Evolutionary conservation across 176 grass and related monocot species (phyloP).

Genomic region (Oryza officinalis): DNA sequence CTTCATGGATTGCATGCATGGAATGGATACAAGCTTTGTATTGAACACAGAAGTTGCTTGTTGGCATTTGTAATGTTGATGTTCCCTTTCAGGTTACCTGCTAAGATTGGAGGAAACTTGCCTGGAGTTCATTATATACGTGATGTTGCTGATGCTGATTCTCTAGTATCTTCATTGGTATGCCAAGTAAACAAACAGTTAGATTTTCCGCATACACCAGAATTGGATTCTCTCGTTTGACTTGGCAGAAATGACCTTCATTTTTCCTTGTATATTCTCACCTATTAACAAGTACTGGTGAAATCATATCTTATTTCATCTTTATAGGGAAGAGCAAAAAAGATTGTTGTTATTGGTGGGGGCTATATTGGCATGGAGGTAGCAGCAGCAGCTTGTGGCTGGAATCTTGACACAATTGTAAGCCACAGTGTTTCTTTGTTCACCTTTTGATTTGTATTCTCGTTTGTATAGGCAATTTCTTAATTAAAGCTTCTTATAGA

Average conservation of each 20-base stretch:
- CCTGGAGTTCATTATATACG: constrained; percentile 90
- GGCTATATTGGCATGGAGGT: constrained; percentile 99
- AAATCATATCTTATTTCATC: constrained; percentile 22
- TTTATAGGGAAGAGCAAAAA: constrained; percentile 74
- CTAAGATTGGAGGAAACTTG: constrained; percentile 79
- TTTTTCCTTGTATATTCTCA: background rate
- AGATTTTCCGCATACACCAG: background rate
- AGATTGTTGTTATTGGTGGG: constrained; percentile 83
- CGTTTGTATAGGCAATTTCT: background rate
- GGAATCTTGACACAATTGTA: constrained; percentile 97
- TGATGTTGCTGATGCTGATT: constrained; percentile 87
- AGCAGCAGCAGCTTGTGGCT: constrained; percentile 77
- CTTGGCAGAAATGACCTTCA: background rate
- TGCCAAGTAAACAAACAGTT: background rate
- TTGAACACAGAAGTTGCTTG: constrained; percentile 6
- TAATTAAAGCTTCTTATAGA: constrained; percentile 42
- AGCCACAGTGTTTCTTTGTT: constrained; percentile 34
- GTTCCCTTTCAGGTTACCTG: constrained; percentile 66
- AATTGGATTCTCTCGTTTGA: background rate
- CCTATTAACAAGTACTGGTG: constrained; percentile 12
- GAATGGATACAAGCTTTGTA: constrained; percentile 12
- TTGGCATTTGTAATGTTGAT: constrained; percentile 22
- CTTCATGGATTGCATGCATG: background rate
- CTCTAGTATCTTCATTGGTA: constrained; percentile 94
- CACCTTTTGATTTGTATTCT: background rate